Conservation (phyloP, 1,284 basidiomycete genomes). For the Phellopilus nigrolimitatus region DNA sequence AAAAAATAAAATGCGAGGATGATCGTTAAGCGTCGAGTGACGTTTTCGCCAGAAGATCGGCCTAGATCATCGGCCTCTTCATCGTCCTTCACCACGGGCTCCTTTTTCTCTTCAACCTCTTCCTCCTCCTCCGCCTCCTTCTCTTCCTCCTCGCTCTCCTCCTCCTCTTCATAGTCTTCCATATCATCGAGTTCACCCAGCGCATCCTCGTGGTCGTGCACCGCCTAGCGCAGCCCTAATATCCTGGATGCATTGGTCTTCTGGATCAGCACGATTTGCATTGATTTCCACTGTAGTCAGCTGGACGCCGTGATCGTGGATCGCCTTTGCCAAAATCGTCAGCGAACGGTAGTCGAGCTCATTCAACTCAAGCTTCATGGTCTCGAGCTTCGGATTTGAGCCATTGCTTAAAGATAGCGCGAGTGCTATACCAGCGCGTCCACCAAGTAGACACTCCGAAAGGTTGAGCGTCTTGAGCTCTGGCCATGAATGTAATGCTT, state of each 20-base stretch:
- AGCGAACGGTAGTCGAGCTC: conserved; percentile 77
- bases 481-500: conserved; percentile 68
- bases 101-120: conserved; percentile 32
- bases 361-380: conserved; percentile 84
- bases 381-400: conserved; percentile 68
- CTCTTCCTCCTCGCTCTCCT: conserved; percentile 40
- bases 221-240: conserved; percentile 62
- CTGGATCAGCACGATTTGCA: conserved; percentile 82
- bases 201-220: conserved; percentile 75
- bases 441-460: conserved; percentile 81
- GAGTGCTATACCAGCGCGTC: conserved; percentile 54
- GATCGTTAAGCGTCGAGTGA: conserved; percentile 10
- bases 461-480: conserved; percentile 77
- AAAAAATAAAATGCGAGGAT: not conserved
- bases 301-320: conserved; percentile 52
- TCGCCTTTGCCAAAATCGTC: conserved; percentile 59
- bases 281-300: conserved; percentile 77
- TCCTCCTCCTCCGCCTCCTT: conserved; percentile 34
- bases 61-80: conserved; percentile 24
- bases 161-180: conserved; percentile 48
- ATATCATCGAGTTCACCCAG: conserved; percentile 74
- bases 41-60: conserved; percentile 23
- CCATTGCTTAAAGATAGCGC: conserved; percentile 56
- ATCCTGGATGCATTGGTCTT: conserved; percentile 69
- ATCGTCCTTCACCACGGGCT: conserved; percentile 25